These are phyloP conservation scores for Thermothelomyces thermophilus DNA, from an alignment of 2,329 filamentous ascomycete genomes.

Conservation along the genomic window DNA sequence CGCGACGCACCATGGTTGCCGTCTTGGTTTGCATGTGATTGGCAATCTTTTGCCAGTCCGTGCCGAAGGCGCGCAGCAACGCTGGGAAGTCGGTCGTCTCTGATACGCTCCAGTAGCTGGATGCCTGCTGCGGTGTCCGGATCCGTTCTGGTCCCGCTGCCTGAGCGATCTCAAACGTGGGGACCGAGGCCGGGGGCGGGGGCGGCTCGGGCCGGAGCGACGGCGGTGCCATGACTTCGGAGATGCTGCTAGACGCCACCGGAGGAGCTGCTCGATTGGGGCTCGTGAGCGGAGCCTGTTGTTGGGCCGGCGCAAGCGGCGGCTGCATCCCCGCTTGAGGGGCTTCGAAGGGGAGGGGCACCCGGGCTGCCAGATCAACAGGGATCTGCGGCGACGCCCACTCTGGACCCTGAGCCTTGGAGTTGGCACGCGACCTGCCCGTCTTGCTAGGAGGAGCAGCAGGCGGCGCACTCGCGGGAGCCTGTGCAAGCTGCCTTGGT, in stretches of 20 bases:
- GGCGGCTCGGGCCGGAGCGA: conserved; percentile 50
- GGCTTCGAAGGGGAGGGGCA: conserved; percentile 40
- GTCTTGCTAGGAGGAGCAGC: conserved; percentile 37
- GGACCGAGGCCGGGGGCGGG: conserved; percentile 39
- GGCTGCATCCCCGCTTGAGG: conserved; percentile 37
- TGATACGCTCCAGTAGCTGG: conserved; percentile 82
- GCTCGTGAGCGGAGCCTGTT: conserved; percentile 19
- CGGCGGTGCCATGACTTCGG: conserved; percentile 51
- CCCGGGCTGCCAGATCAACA: conserved; percentile 32
- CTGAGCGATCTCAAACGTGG: conserved; percentile 46
- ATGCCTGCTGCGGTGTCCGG: conserved; percentile 53
- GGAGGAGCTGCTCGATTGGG: conserved; percentile 34
- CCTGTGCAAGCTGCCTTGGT: conserved; percentile 36
- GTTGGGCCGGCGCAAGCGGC: conserved; percentile 33
- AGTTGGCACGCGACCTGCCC: conserved; percentile 49
- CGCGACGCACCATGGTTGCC: conserved; percentile 68
- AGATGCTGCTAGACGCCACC: conserved; percentile 35
- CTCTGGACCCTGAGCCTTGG: conserved; percentile 42
- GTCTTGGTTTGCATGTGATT: conserved; percentile 78
- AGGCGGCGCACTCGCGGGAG: conserved; percentile 35
- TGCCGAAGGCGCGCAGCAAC: conserved; percentile 67
- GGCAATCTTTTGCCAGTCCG: conserved; percentile 70
- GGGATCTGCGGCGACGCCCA: conserved; percentile 33
- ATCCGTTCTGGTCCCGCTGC: conserved; percentile 39
- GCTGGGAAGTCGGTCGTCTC: conserved; percentile 71